Evolutionary conservation across 139 green algal genomes (phyloP).

Genomic region (Chlorella ohadii): DNA sequence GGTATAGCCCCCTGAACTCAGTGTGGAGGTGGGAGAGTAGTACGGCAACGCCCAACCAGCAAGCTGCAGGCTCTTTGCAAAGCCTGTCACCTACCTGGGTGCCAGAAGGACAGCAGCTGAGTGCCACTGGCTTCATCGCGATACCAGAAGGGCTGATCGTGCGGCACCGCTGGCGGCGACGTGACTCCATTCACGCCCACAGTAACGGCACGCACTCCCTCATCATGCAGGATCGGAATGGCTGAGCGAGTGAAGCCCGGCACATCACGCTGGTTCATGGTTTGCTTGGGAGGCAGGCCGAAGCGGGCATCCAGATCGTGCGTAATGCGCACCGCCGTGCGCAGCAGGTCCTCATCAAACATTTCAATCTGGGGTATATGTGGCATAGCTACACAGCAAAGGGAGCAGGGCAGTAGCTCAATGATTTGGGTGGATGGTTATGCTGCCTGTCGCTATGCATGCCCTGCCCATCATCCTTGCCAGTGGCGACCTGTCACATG

Average conservation of each 20-base stretch:
- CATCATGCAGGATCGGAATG: slow-evolving; percentile 47
- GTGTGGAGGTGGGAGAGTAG: background rate
- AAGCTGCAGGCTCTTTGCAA: too few relatives aligned
- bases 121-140: slow-evolving; percentile 28
- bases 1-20: slow-evolving; percentile 41
- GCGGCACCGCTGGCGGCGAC: slow-evolving; percentile 46
- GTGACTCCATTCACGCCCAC: slow-evolving; percentile 49
- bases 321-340: slow-evolving; percentile 45
- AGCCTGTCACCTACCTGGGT: slow-evolving; percentile 1
- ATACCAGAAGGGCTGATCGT: slow-evolving; percentile 51
- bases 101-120: slow-evolving; percentile 44
- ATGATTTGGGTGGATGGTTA: too few relatives aligned
- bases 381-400: background rate
- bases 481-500: too few relatives aligned
- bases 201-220: slow-evolving; percentile 35
- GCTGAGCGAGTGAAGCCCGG: slow-evolving; percentile 61
- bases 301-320: slow-evolving; percentile 58
- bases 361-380: slow-evolving; percentile 59
- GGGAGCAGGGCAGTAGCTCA: background rate
- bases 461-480: too few relatives aligned
- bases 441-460: too few relatives aligned
- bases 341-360: slow-evolving; percentile 48
- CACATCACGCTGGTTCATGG: slow-evolving; percentile 60
- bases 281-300: slow-evolving; percentile 39
- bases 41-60: too few relatives aligned